phyloP scores from a whole-genome alignment of 1,284 basidiomycete genomes.

The Inonotus hispidus region DNA sequence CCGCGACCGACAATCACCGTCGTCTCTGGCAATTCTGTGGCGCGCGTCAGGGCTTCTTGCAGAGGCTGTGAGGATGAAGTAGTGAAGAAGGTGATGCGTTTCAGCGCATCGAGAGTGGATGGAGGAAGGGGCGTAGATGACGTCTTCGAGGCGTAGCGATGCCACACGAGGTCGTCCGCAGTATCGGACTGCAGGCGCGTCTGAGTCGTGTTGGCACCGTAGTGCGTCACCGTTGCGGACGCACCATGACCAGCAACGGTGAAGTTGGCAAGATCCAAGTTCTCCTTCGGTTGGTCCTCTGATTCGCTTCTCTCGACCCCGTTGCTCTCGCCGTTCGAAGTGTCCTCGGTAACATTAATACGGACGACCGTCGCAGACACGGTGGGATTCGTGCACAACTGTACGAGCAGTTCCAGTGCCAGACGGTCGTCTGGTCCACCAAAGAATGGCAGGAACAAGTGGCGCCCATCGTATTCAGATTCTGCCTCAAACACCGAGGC shows the following conservation, averaged over 20 bases:
- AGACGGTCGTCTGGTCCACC: constrained; percentile 90
- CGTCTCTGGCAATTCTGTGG: background rate
- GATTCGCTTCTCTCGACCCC: constrained; percentile 30
- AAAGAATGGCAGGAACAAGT: constrained; percentile 84
- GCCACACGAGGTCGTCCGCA: constrained; percentile 69
- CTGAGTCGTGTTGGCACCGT: constrained; percentile 55
- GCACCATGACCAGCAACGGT: constrained; percentile 15
- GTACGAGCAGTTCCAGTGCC: constrained; percentile 73
- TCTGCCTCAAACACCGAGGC: background rate
- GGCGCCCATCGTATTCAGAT: constrained; percentile 34
- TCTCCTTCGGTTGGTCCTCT: constrained; percentile 29
- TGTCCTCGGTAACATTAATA: constrained; percentile 39
- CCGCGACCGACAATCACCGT: constrained; percentile 73
- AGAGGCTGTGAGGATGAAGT: constrained; percentile 46
- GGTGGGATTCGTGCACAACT: constrained; percentile 62
- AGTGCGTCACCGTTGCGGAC: constrained; percentile 50
- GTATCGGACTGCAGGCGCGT: constrained; percentile 64
- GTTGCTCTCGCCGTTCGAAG: constrained; percentile 11
- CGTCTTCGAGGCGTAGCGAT: constrained; percentile 36
- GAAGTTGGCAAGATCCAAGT: constrained; percentile 15
- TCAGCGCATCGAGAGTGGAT: constrained; percentile 37
- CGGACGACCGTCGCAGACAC: constrained; percentile 69
- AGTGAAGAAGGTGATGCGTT: constrained; percentile 52
- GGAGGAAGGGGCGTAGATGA: constrained; percentile 25
- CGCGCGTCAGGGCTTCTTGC: constrained; percentile 45